Conservation (phyloP, 169 alveolate species). For the Cryptosporidium xiaoi region DNA sequence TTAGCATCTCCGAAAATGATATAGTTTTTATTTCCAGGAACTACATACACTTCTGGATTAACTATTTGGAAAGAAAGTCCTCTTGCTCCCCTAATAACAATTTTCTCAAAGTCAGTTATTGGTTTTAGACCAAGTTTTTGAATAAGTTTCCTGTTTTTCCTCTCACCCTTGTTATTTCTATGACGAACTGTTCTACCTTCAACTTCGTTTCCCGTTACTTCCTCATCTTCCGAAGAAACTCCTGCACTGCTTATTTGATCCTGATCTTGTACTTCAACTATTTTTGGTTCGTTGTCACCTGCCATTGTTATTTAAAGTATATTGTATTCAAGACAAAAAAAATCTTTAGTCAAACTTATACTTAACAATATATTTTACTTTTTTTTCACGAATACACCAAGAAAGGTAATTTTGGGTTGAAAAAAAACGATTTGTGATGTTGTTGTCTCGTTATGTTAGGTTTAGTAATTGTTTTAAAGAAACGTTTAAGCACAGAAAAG, state of each 20-base stretch:
- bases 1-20: constrained; percentile 68
- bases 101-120: constrained; percentile 52
- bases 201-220: not conserved
- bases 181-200: constrained; percentile 36
- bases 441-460: too few species aligned
- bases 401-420: too few species aligned
- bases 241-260: constrained; percentile 64
- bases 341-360: too few species aligned
- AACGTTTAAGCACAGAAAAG: too few species aligned
- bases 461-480: too few species aligned
- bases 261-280: constrained; percentile 52
- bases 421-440: too few species aligned
- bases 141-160: constrained; percentile 51
- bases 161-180: constrained; percentile 56
- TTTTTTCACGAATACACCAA: too few species aligned
- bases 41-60: constrained; percentile 55
- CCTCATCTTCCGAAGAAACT: constrained; percentile 60
- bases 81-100: constrained; percentile 67
- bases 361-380: too few species aligned
- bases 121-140: constrained; percentile 71
- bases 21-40: constrained; percentile 60
- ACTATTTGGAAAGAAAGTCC: constrained; percentile 66
- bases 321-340: too few species aligned
- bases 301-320: constrained; percentile 15
- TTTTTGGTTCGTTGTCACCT: constrained; percentile 67